Base-by-base conservation (phyloP, 2,329 filamentous ascomycete species). In the Paramyrothecium sp. region DNA sequence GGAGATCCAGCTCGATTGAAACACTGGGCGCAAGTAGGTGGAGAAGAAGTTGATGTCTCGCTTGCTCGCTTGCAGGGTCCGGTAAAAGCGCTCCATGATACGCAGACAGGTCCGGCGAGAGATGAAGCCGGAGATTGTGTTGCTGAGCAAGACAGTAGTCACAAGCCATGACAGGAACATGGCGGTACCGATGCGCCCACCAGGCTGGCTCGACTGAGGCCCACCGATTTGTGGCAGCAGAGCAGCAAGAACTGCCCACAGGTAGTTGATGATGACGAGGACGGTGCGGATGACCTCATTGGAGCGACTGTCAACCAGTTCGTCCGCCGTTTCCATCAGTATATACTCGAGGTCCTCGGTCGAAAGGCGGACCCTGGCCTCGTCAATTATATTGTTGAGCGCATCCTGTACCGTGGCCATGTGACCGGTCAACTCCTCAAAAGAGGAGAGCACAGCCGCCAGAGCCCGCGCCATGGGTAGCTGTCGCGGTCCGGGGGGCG, bases 391-490 rank as follows among this genome's bases (percentile, higher is more conserved):
- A 7, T 17, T 41, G 16, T 60, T 41, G 7, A 61, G 58, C 30
- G 59, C 54, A 16, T 16, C 19, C 17, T 54, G 26, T 3, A 51
- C 52, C 12, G 57, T 23, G n/a, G 38, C 19, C 59, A 60, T 60
- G 23, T 59, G 52, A 48, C 54, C 54, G 1, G 53, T 59, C 41
- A 61, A 49, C 53, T 61, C 59, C 8, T 61, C 57, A n/a, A 61
- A 61, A 2, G 54, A 54, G 11, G 57, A 53, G 3, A 61, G 19
- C 33, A 61, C 46, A 2, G 57, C 57, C 11, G 59, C 50, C 48
- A 55, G 21, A 17, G 55, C 17, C 21, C 46, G 55, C 21, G 55
- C 51, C 46, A 38, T 50, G 19, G 55, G 17, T 17, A 54, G 51
- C 3, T 20, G 22, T 3, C 44, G 20, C 7, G 51, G 46, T 13